These are phyloP conservation scores for Cytospora leucostoma DNA, from an alignment of 2,329 filamentous ascomycete genomes.

Conservation along the genomic window DNA sequence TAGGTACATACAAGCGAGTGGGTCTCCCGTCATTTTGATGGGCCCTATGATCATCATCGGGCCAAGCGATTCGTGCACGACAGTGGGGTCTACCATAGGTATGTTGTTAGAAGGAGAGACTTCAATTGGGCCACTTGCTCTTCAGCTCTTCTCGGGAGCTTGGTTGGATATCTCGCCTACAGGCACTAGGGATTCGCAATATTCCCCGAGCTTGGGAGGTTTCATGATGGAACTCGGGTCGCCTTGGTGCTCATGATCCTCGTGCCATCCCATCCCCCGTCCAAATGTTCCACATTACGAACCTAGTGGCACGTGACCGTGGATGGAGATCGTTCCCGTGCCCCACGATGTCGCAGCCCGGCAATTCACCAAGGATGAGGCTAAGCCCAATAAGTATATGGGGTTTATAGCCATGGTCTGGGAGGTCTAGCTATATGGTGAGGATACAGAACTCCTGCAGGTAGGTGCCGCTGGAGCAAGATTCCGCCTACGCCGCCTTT, in stretches of 20 bases:
- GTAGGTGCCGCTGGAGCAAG: not conserved
- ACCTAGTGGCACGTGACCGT: constrained; percentile 1
- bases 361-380: constrained; percentile 9
- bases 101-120: not conserved
- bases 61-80: constrained; percentile 17
- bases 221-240: constrained; percentile 23
- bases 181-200: constrained; percentile 16
- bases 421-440: too few relatives aligned
- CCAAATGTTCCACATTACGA: constrained; percentile 7
- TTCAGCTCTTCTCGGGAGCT: not conserved
- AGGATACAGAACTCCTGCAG: not conserved
- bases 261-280: constrained; percentile 7
- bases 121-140: constrained; percentile 8
- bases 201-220: constrained; percentile 15
- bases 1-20: constrained; percentile 19
- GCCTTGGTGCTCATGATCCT: constrained; percentile 3
- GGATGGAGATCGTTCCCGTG: constrained; percentile 10
- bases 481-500: not conserved
- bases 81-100: constrained; percentile 12
- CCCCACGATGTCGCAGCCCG: constrained; percentile 8
- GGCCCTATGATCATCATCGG: constrained; percentile 16
- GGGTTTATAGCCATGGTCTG: not conserved
- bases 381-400: not conserved
- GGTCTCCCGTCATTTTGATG: constrained; percentile 8
- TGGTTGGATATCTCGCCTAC: constrained; percentile 14